A percentile compares a stretch with the other conserved stretches of the same genome.
These are phyloP conservation scores for Penicillium ucsense DNA, from an alignment of 495 filamentous ascomycete species.

Conservation along the genomic window DNA sequence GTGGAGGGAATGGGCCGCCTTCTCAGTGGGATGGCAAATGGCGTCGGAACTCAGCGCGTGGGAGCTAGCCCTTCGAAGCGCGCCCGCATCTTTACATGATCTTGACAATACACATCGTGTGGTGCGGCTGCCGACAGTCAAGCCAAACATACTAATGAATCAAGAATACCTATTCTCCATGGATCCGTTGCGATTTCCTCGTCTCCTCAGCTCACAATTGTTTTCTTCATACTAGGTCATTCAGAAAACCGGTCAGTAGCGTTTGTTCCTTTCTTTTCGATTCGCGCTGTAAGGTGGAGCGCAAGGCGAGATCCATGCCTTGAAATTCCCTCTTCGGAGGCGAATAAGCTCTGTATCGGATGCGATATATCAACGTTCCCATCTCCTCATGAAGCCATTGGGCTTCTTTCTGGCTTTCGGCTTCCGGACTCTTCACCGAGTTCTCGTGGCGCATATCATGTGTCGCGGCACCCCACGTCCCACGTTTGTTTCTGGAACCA, in stretches of 20 bases:
- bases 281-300: constrained; percentile 50
- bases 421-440: neutral
- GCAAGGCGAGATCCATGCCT: constrained; percentile 46
- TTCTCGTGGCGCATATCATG: neutral
- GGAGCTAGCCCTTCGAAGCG: constrained; percentile 31
- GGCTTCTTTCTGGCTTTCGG: neutral
- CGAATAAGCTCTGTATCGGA: constrained; percentile 51
- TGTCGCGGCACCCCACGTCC: constrained; percentile 1
- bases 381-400: constrained; percentile 6
- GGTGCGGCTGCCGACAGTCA: constrained; percentile 9
- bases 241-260: too few relatives aligned
- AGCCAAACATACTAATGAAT: constrained; percentile 20
- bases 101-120: neutral
- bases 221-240: too few relatives aligned
- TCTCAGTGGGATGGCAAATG: constrained; percentile 35
- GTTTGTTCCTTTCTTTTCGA: neutral
- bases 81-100: constrained; percentile 31
- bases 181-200: neutral
- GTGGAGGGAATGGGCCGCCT: constrained; percentile 44
- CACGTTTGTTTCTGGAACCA: constrained; percentile 4
- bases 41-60: constrained; percentile 21
- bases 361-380: constrained; percentile 42
- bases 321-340: constrained; percentile 35
- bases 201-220: neutral
- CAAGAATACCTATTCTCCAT: neutral